Conservation (phyloP, 768 basidiomycete species). For the Dentipellis fragilis region DNA sequence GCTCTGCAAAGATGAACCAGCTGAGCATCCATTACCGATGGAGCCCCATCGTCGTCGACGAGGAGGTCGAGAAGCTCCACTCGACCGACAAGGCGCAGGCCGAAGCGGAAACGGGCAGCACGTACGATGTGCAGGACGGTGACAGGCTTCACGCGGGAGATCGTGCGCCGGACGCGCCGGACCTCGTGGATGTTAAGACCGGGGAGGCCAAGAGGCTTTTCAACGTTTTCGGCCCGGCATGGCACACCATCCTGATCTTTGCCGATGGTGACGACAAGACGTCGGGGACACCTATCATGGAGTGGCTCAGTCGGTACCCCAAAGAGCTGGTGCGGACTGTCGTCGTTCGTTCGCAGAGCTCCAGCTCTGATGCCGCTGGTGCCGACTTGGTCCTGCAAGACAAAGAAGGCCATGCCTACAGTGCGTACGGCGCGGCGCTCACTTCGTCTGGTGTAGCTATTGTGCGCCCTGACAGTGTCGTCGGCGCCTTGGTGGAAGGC, state of each 20-base stretch:
- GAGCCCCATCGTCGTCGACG: constrained; percentile 10
- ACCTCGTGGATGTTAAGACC: neutral
- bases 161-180: constrained; percentile 12
- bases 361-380: neutral
- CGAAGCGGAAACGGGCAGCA: neutral
- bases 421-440: neutral
- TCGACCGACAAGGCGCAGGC: neutral
- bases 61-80: neutral
- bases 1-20: neutral
- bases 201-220: constrained; percentile 1
- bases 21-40: constrained; percentile 13
- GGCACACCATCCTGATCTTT: constrained; percentile 11
- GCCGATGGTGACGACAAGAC: neutral
- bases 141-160: constrained; percentile 9
- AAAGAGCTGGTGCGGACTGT: neutral
- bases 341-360: neutral
- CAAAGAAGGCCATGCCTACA: constrained; percentile 5
- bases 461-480: constrained; percentile 7
- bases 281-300: neutral
- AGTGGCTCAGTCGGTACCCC: neutral
- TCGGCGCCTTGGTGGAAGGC: constrained; percentile 1
- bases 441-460: neutral
- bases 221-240: constrained; percentile 7
- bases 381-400: neutral
- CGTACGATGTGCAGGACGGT: neutral